Conservation (phyloP, 2,329 filamentous ascomycete species). For the Iodosphaeria phyllophila region DNA sequence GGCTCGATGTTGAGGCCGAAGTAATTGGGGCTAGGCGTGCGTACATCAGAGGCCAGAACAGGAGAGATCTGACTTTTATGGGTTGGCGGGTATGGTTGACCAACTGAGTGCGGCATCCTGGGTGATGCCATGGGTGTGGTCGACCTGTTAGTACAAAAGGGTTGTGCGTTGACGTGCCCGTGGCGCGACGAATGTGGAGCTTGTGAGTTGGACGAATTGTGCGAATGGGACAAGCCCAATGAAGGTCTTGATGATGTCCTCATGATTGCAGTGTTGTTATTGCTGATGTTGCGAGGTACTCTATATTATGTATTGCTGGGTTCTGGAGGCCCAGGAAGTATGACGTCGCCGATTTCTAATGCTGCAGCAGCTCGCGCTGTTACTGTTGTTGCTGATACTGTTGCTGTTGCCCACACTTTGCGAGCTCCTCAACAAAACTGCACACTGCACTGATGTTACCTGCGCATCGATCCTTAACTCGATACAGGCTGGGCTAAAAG, state of each 20-base stretch:
- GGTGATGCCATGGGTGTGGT: conserved; percentile 34
- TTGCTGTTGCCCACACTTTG: too few relatives aligned
- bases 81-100: conserved; percentile 33
- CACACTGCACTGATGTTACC: too few relatives aligned
- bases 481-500: too few relatives aligned
- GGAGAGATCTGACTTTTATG: conserved; percentile 24
- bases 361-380: too few relatives aligned
- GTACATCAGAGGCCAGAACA: conserved; percentile 15
- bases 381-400: too few relatives aligned
- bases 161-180: too few relatives aligned
- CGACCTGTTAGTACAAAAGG: conserved; percentile 20
- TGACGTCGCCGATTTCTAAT: neutral
- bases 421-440: too few relatives aligned
- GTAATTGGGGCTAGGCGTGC: conserved; percentile 61
- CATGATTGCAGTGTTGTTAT: conserved; percentile 17
- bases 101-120: conserved; percentile 30
- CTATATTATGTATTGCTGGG: neutral
- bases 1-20: conserved; percentile 59
- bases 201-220: conserved; percentile 13
- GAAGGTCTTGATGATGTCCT: conserved; percentile 14
- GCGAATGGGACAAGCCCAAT: conserved; percentile 11
- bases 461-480: too few relatives aligned
- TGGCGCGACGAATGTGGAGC: too few relatives aligned
- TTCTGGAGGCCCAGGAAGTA: neutral
- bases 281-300: conserved; percentile 4